Percentiles rank a stretch among this genome's conserved stretches.
Evolutionary conservation across 2,329 filamentous ascomycete species (phyloP).

Genomic region (Septoria linicola): DNA sequence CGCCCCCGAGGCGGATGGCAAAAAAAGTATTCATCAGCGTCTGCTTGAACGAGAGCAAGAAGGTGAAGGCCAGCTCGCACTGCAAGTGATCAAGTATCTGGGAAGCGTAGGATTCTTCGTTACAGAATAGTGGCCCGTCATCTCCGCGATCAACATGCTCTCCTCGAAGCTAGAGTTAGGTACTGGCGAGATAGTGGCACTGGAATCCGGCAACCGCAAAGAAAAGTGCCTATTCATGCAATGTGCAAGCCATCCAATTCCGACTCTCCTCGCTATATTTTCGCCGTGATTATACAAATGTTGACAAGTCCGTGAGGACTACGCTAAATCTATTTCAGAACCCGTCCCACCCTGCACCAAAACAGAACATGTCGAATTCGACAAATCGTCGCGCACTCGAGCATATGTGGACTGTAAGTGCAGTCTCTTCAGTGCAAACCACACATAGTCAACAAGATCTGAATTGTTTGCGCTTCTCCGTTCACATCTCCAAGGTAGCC

Average conservation of each 20-base stretch:
- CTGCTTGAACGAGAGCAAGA: constrained; percentile 48
- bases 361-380: no score
- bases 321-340: background rate
- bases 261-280: no score
- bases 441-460: constrained; percentile 24
- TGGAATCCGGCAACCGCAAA: no score
- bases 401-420: no score
- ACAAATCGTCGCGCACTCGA: no score
- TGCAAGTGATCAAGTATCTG: constrained; percentile 49
- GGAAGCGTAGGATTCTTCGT: constrained; percentile 45
- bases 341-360: background rate
- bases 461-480: constrained; percentile 19
- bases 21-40: constrained; percentile 30
- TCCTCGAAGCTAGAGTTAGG: no score
- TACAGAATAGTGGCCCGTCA: background rate
- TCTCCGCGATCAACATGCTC: no score
- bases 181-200: no score
- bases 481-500: constrained; percentile 27
- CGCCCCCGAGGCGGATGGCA: constrained; percentile 12
- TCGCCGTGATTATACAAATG: no score
- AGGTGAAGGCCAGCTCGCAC: constrained; percentile 43
- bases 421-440: constrained; percentile 12
- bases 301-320: background rate
- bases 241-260: background rate
- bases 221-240: no score